phyloP scores from a whole-genome alignment of 305 asterid genomes.

The Caryopteris hybrid region DNA sequence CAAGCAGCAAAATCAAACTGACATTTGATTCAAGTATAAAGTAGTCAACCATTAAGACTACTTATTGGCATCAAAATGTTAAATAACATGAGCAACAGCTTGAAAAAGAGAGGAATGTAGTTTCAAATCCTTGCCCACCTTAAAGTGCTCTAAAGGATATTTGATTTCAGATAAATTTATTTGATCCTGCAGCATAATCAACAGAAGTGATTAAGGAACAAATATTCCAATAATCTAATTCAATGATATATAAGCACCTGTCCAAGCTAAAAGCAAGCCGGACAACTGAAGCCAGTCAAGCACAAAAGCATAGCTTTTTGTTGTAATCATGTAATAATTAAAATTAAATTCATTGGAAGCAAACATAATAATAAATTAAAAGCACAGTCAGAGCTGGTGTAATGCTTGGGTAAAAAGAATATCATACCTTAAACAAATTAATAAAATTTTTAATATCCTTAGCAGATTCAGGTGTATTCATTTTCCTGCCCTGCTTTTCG shows the following conservation, averaged over 20 bases:
- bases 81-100: neutral
- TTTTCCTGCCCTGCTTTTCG: constrained; percentile 93
- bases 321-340: neutral
- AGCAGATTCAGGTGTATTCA: constrained; percentile 81
- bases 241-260: neutral
- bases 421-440: constrained; percentile 69
- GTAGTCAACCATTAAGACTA: neutral
- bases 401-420: constrained; percentile 2
- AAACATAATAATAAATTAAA: constrained; percentile 1
- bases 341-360: constrained; percentile 5
- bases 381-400: neutral
- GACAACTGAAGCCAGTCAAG: neutral
- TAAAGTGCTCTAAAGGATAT: constrained; percentile 82
- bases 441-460: constrained; percentile 76
- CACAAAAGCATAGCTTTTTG: neutral
- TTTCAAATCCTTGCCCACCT: constrained; percentile 47
- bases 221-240: constrained; percentile 4
- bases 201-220: constrained; percentile 28
- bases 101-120: neutral
- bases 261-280: neutral
- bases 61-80: neutral
- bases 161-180: constrained; percentile 75
- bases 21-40: neutral
- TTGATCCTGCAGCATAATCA: constrained; percentile 77
- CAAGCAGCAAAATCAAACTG: neutral